phyloP scores from a whole-genome alignment of 2,329 filamentous ascomycete genomes.

The Zopfia rhizophila region DNA sequence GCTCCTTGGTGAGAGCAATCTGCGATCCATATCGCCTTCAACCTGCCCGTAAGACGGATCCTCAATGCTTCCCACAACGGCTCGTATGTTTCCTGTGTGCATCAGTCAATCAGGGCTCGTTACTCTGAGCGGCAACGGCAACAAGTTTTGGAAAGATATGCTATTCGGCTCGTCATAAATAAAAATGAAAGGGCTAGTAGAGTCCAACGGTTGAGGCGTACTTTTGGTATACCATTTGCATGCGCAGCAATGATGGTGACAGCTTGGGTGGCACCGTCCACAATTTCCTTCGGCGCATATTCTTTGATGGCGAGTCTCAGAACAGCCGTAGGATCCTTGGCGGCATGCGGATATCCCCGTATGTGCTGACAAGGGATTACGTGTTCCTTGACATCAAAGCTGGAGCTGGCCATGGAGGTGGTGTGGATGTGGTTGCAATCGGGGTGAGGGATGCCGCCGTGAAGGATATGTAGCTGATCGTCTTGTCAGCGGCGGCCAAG shows the following conservation, averaged over 20 bases:
- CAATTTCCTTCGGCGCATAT: constrained; percentile 19
- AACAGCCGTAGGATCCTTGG: constrained; percentile 20
- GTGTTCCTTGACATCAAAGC: constrained; percentile 31
- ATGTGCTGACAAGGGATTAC: constrained; percentile 26
- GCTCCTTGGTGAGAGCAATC: constrained; percentile 28
- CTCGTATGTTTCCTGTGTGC: constrained; percentile 29
- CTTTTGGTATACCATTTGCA: constrained; percentile 33
- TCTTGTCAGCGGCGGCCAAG: no score
- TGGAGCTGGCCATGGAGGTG: constrained; percentile 15
- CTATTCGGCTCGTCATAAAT: no score
- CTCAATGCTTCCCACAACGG: constrained; percentile 27
- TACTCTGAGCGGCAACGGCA: no score
- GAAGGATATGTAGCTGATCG: no score
- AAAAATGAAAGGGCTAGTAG: no score
- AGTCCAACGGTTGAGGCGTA: no score
- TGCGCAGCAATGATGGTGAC: constrained; percentile 31
- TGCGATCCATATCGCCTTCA: constrained; percentile 26
- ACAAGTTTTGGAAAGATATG: neutral
- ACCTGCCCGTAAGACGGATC: constrained; percentile 6
- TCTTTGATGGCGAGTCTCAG: constrained; percentile 31
- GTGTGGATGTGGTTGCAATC: no score
- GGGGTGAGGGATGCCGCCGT: no score
- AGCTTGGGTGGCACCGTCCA: constrained; percentile 5
- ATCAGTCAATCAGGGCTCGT: no score
- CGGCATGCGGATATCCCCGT: constrained; percentile 27